Evolutionary conservation across 257 asterid species (phyloP), one percentile per base, ranked within the genome.

Genomic region (Euphrasia confusa): DNA sequence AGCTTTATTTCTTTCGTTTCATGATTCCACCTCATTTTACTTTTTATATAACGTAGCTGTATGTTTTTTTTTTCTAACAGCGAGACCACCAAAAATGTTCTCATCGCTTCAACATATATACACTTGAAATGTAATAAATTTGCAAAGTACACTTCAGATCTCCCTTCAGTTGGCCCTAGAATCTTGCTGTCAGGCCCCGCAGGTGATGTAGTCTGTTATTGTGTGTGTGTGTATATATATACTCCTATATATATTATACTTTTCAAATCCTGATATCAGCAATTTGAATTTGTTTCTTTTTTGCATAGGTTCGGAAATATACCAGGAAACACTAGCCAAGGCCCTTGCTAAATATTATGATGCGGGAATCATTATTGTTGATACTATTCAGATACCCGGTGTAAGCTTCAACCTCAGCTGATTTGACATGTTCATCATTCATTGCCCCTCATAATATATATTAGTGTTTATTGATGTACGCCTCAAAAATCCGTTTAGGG

Each of bases 151-250:
- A 70, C 88, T 63, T 73, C 91, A 3, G 94, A 80, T 71, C 98
- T 91, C 68, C 88, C 94, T 27, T 80, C 95, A 13, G 71, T 90
- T 64, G 85, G 94, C 75, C 95, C 98, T 1, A 78, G 95, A 78
- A 82, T 91, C 65, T 68, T 88, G 63, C 84, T 91, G 73, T 85
- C 95, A 18, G 96, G 96, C 58, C 96, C 98, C 62, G 82, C 94
- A 77, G 98, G 98, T 90, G 68, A n/a, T 72, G 47, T 61, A 47
- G 64, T 40, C 52, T 52, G 54, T 52, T 13, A 54, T 49, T 42
- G 32, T 50, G 53, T 27, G 5, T 40, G 17, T 40, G 2, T 10
- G 24, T 21, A 21, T 21, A 21, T 21, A 21, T 21, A 21, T 21
- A 21, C 24, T 21, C 24, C 24, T 21, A 21, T 21, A 21, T 21